These are phyloP conservation scores for Penium margaritaceum DNA, from an alignment of 139 green algal species.

Conservation along the genomic window DNA sequence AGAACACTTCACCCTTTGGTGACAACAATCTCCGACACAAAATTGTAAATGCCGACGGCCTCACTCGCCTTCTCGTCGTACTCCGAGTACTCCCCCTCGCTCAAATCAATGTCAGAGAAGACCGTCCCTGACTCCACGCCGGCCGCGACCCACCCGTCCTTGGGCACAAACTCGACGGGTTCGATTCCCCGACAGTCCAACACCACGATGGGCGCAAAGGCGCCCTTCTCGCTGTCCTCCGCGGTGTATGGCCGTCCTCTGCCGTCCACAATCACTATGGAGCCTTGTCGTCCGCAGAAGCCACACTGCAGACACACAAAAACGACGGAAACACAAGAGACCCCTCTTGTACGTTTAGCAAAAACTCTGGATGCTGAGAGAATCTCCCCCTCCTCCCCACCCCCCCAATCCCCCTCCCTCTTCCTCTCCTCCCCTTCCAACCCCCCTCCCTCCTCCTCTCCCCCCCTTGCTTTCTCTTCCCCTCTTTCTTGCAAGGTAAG, in stretches of 20 bases:
- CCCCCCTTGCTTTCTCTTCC: too few species aligned
- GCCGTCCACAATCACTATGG: constrained; percentile 36
- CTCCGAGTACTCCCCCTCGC: constrained; percentile 30
- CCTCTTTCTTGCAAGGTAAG: too few species aligned
- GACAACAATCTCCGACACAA: constrained; percentile 27
- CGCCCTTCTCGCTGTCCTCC: constrained; percentile 37
- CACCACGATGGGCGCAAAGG: constrained; percentile 27
- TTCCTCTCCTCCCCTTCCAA: too few species aligned
- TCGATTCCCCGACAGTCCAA: constrained; percentile 42
- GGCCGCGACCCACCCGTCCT: constrained; percentile 30
- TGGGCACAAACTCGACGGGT: constrained; percentile 28
- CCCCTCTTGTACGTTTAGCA: too few species aligned
- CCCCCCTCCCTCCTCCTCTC: too few species aligned
- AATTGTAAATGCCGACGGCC: constrained; percentile 38
- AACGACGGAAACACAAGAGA: too few species aligned
- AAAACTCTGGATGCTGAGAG: too few species aligned
- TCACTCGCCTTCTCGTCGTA: constrained; percentile 40
- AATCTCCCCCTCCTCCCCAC: too few species aligned
- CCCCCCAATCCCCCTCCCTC: too few species aligned
- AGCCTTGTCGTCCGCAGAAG: constrained; percentile 34
- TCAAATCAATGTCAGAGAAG: constrained; percentile 43
- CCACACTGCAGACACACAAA: constrained; percentile 22
- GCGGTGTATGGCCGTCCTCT: constrained; percentile 22
- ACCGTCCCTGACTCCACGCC: constrained; percentile 30
- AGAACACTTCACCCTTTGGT: too few species aligned